Evolutionary conservation across 1,284 basidiomycete species (phyloP), one percentile per base, ranked within the genome.

Genomic region (Sanguinoderma infundibulare): DNA sequence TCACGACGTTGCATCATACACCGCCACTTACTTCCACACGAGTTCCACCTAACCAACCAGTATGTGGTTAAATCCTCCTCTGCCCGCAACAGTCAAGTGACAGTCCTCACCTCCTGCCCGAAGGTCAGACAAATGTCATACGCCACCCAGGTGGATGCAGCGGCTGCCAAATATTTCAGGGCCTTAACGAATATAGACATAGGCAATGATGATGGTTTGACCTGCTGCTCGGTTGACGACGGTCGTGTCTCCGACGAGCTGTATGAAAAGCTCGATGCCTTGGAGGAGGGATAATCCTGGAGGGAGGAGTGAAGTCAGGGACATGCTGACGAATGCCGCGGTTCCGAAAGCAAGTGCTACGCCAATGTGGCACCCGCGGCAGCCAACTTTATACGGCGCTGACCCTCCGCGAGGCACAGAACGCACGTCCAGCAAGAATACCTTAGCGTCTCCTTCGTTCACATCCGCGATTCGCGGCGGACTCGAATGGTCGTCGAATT

Each of bases 111-210:
- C 40, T 55, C 54, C 34, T 44, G n/a, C 8, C 38, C 51, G 22
- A 53, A 24, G n/a, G 42, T 34, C 8, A 46, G 40, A 12, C 34
- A 34, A 12, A 55, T 55, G 26, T 55, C 30, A 30, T 46, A 47
- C 17, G 54, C 42, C 5, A 55, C n/a, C 51, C 51, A 53, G 14
- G 51, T 53, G 20, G 51, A 53, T 24, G 51, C 51, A 17, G 51
- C 51, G 28, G 22, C 51, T 53, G 20, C n/a, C 7, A 34, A 24
- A 53, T n/a, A 2, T 32, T 49, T 49, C 17, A 30, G 46, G n/a
- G 26, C 28, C 32, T 3, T 17, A 32, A 5, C 10, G 46, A 32
- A 28, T 26, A 26, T 28, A 30, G 26, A 30, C 7, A 28, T 30
- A 47, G n/a, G 17, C 28, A 6, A 32, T 17, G n/a, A 20, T 17